These are phyloP conservation scores for Ustilago nuda DNA, from an alignment of 1,284 basidiomycete genomes.

Conservation along the genomic window DNA sequence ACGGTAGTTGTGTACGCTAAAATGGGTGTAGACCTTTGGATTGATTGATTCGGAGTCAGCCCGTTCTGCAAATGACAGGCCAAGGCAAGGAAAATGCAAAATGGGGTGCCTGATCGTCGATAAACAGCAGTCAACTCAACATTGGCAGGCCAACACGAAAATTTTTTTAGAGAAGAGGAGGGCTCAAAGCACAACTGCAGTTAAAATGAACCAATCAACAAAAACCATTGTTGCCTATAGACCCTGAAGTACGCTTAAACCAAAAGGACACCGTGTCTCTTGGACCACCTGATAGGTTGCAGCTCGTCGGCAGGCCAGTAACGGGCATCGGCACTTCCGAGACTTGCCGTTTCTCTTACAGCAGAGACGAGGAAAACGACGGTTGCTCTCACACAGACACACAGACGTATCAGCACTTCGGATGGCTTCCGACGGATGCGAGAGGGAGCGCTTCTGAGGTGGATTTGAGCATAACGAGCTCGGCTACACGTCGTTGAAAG, in stretches of 20 bases:
- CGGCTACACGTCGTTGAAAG: neutral
- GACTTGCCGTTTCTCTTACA: neutral
- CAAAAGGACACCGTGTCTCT: neutral
- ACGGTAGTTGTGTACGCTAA: too few relatives aligned
- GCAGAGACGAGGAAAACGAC: neutral
- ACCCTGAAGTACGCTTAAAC: constrained; percentile 2
- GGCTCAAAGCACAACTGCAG: neutral
- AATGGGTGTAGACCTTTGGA: neutral
- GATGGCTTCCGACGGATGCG: neutral
- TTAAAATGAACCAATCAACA: neutral
- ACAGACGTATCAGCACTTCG: neutral
- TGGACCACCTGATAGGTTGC: neutral
- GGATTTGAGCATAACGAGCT: neutral
- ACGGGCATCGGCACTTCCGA: neutral
- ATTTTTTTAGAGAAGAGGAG: neutral
- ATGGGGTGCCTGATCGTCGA: neutral
- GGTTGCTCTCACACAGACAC: neutral
- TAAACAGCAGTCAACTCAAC: neutral
- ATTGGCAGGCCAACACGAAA: neutral
- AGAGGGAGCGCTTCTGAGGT: neutral
- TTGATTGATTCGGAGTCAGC: neutral
- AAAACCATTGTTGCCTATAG: neutral
- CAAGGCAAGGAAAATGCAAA: neutral
- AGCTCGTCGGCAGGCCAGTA: neutral
- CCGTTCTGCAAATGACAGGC: neutral